Base-by-base conservation (phyloP, 139 green algal species). In the Closterium sp. region DNA sequence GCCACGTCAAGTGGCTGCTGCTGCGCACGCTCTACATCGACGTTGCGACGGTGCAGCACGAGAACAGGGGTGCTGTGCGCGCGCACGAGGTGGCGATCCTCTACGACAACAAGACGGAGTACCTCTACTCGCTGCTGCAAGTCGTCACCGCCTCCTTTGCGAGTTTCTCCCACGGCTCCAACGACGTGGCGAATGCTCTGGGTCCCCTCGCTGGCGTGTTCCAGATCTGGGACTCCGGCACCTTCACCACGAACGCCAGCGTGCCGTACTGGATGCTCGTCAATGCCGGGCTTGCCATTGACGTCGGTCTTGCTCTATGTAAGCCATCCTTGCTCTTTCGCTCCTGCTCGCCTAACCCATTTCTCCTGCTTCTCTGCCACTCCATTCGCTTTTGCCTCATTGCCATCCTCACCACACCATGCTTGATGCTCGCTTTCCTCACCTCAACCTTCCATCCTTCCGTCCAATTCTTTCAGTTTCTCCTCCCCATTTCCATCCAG, bases 121-220 rank as follows among this genome's bases (percentile, higher is more conserved):
- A 93, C 33, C 76, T 90, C 64, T 97, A 96, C 94, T 69, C 81
- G 87, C 96, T 95, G 23, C 66, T 93, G 31, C 97, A 98, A 95
- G 96, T 99, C 19, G 95, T 98, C 90, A 97, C 97, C 30, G 96
- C 97, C 2, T 96, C 94, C 87, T 96, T 94, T 32, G 96, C 97
- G 43, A 96, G 96, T 0, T 98, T 99, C 90, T 34, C 96, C 92
- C 95, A 96, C 91, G 90, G 95, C 33, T 33, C 91, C 12, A 95
- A 93, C 86, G 93, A 95, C 33, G 94, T 96, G 16, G 95, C 94
- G 32, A 95, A 96, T 88, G 87, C 92, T n/a, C 38, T 91, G 19
- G 95, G 94, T 38, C 96, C 96, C 21, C 96, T 97, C 90, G 95
- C 95, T 34, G 94, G 95, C 34, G 94, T 96, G 64, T 94, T 93